Percentiles rank a stretch among this genome's conserved stretches.
phyloP scores from a whole-genome alignment of 495 filamentous ascomycete species.

The Aspergillus baeticus region DNA sequence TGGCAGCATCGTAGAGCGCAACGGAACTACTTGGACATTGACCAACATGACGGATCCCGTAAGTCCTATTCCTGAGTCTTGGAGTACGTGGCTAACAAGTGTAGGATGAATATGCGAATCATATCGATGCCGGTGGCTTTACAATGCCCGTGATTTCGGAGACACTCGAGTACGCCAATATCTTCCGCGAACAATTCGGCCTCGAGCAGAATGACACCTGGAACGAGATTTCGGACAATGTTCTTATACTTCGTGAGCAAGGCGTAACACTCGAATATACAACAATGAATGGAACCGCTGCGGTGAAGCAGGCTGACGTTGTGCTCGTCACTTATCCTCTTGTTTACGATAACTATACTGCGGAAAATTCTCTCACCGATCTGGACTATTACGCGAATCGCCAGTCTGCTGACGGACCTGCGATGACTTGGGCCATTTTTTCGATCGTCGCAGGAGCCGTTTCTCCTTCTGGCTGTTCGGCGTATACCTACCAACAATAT shows the following conservation, averaged over 20 bases:
- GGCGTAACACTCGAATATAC: slow-evolving; percentile 71
- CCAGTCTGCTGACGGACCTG: slow-evolving; percentile 60
- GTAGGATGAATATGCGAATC: slow-evolving; percentile 72
- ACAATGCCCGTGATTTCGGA: slow-evolving; percentile 66
- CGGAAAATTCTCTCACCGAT: slow-evolving; percentile 48
- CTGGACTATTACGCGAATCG: slow-evolving; percentile 65
- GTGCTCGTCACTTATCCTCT: slow-evolving; percentile 60
- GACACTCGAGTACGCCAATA: slow-evolving; percentile 55
- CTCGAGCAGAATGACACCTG: slow-evolving; percentile 50
- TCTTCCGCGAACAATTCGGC: slow-evolving; percentile 56
- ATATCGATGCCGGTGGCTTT: slow-evolving; percentile 68
- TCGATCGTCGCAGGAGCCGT: slow-evolving; percentile 58
- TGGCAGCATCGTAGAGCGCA: slow-evolving; percentile 51
- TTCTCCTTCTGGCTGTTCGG: slow-evolving; percentile 59
- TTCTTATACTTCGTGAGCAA: slow-evolving; percentile 54
- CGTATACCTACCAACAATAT: slow-evolving; percentile 62
- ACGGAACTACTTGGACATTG: slow-evolving; percentile 50
- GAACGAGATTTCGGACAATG: slow-evolving; percentile 50
- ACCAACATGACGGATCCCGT: slow-evolving; percentile 79
- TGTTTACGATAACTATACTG: slow-evolving; percentile 55
- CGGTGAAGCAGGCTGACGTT: slow-evolving; percentile 66
- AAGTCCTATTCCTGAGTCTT: slow-evolving; percentile 11
- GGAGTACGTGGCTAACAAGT: not conserved
- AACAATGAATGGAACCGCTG: slow-evolving; percentile 60
- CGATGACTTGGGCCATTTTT: slow-evolving; percentile 69